Percentiles rank a stretch among this genome's conserved stretches.
These are phyloP conservation scores for Setaria italica DNA, from an alignment of 202 grass and related monocot genomes.

Conservation along the genomic window DNA sequence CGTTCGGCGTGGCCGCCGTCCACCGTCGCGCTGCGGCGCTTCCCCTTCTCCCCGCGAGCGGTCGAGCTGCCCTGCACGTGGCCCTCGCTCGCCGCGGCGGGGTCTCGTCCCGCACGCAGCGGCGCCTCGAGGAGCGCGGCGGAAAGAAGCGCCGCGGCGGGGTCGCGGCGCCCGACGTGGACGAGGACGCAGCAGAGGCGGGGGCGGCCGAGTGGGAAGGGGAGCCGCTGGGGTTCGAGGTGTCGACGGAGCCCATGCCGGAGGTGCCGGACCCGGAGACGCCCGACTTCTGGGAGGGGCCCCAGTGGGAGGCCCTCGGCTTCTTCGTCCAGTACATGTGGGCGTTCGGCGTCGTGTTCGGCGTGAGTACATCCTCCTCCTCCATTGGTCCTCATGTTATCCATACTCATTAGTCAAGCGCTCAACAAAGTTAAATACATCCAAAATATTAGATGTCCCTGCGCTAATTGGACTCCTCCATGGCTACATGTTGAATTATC, in stretches of 20 bases:
- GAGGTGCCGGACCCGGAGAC: constrained; percentile 60
- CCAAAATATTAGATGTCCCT: not conserved
- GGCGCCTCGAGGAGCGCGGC: constrained; percentile 78
- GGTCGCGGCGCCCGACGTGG: constrained; percentile 39
- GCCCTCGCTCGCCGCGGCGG: constrained; percentile 70
- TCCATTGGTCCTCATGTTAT: constrained; percentile 14
- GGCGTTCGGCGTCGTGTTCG: constrained; percentile 93
- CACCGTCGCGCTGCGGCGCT: constrained; percentile 17
- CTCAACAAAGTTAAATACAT: not conserved
- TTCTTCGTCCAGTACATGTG: constrained; percentile 94
- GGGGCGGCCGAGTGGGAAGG: constrained; percentile 49
- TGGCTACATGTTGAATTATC: not conserved
- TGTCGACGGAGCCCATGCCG: constrained; percentile 91
- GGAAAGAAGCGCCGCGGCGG: constrained; percentile 69
- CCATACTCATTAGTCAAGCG: not conserved
- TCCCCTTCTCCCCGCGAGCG: not conserved
- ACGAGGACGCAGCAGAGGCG: constrained; percentile 40
- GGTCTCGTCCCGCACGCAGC: constrained; percentile 86
- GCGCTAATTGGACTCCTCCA: not conserved
- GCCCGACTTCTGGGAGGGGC: constrained; percentile 76
- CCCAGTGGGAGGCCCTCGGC: constrained; percentile 71
- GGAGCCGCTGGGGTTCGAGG: constrained; percentile 64
- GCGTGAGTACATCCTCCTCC: constrained; percentile 58
- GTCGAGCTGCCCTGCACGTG: constrained; percentile 53
- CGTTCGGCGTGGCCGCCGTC: constrained; percentile 45